These are phyloP conservation scores for Solanum sejunctum DNA, from an alignment of 257 asterid genomes.

Conservation along the genomic window DNA sequence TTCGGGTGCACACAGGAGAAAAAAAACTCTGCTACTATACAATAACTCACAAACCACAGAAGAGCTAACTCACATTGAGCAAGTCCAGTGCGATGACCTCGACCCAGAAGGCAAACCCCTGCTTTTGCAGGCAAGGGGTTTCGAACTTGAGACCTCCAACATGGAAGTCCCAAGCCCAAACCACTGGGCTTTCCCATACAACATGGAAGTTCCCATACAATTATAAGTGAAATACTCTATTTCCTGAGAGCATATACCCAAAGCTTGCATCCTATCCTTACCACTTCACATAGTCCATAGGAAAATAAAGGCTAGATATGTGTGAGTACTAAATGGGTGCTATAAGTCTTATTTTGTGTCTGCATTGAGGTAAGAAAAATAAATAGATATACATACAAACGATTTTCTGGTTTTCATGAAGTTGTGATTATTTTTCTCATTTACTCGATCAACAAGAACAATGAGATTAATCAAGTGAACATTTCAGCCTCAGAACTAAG, in stretches of 20 bases:
- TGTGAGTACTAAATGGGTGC: background rate
- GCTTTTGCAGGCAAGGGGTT: no score
- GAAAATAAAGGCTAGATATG: background rate
- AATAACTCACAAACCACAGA: no score
- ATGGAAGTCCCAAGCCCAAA: no score
- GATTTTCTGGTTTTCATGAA: background rate
- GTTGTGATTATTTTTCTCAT: background rate
- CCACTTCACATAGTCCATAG: background rate
- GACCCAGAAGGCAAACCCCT: no score
- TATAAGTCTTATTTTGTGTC: background rate
- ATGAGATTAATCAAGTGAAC: background rate
- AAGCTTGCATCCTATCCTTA: background rate
- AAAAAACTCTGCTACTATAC: no score
- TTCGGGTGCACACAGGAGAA: no score
- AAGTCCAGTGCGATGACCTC: no score
- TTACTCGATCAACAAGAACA: background rate
- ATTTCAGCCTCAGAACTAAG: background rate
- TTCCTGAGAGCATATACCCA: background rate
- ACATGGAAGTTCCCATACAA: background rate
- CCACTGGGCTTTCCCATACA: no score
- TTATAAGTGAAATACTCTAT: background rate
- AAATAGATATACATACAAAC: background rate
- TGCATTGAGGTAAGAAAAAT: background rate
- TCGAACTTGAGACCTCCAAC: no score
- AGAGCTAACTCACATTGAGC: no score